Conservation (phyloP, 2,329 filamentous ascomycete species). For the Fusarium subglutinans region DNA sequence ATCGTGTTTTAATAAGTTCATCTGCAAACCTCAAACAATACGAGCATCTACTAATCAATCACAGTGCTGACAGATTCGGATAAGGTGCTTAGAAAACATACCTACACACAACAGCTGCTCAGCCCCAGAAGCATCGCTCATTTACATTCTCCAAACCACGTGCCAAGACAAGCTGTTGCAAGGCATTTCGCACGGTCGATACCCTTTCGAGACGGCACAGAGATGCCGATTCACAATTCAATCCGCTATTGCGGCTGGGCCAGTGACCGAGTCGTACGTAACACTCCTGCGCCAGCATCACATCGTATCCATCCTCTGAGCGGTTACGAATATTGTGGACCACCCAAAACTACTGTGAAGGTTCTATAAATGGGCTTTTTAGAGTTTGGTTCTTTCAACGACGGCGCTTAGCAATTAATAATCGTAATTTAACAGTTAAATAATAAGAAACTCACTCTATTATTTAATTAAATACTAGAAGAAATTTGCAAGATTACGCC, state of each 20-base stretch:
- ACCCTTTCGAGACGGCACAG: neutral
- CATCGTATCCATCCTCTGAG: neutral
- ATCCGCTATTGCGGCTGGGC: constrained; percentile 2
- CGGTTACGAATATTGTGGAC: constrained; percentile 6
- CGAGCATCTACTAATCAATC: neutral
- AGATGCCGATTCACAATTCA: neutral
- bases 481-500: neutral
- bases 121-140: neutral
- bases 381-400: neutral
- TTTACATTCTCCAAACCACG: neutral
- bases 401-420: neutral
- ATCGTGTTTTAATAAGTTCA: neutral
- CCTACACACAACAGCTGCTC: neutral
- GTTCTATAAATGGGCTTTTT: neutral
- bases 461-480: neutral
- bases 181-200: neutral
- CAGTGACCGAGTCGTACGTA: neutral
- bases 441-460: neutral
- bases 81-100: neutral
- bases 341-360: neutral
- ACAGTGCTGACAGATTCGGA: neutral
- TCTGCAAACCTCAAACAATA: neutral
- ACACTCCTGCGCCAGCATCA: constrained; percentile 1
- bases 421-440: neutral
- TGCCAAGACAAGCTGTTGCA: neutral